These are phyloP conservation scores for Jaenimonas drosophilae DNA, from an alignment of 208 protist genomes.

Conservation along the genomic window DNA sequence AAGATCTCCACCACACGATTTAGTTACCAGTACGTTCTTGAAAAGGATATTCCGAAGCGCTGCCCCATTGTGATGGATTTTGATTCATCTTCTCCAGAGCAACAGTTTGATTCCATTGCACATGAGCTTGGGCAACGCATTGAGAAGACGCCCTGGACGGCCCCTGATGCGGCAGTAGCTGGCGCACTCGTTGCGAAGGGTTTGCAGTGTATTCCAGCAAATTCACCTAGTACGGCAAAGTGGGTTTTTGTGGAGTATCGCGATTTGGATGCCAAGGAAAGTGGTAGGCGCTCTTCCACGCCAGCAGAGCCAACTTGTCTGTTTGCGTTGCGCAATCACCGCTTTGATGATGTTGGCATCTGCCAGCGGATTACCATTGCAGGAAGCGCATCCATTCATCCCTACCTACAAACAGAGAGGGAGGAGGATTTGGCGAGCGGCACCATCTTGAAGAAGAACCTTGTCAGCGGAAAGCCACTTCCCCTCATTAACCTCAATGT, in stretches of 20 bases:
- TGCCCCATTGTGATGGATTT: slow-evolving; percentile 48
- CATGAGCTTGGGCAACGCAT: slow-evolving; percentile 23
- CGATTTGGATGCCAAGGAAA: slow-evolving; percentile 17
- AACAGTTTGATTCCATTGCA: slow-evolving; percentile 24
- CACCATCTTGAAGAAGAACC: slow-evolving; percentile 13
- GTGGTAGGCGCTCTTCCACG: no score
- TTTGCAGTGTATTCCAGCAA: slow-evolving; percentile 34
- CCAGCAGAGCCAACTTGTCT: slow-evolving; percentile 24
- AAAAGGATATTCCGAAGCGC: slow-evolving; percentile 43
- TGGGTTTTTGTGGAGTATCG: slow-evolving; percentile 78
- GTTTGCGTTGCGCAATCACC: slow-evolving; percentile 47
- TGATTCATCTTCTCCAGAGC: slow-evolving; percentile 38
- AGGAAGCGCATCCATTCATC: slow-evolving; percentile 26
- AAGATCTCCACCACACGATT: slow-evolving; percentile 41
- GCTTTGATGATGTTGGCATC: slow-evolving; percentile 56
- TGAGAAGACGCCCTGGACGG: slow-evolving; percentile 25
- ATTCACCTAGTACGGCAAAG: slow-evolving; percentile 58
- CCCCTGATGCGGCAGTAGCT: slow-evolving; percentile 43
- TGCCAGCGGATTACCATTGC: slow-evolving; percentile 56
- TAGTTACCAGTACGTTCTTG: slow-evolving; percentile 52
- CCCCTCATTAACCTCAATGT: slow-evolving; percentile 47
- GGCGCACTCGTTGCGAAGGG: slow-evolving; percentile 43
- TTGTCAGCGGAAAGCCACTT: slow-evolving; percentile 21
- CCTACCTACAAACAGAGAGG: slow-evolving; percentile 16
- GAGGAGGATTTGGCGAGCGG: slow-evolving; percentile 20